Evolutionary conservation across 257 asterid species (phyloP), one percentile per base, ranked within the genome.

Genomic region (Penstemon eatonii): DNA sequence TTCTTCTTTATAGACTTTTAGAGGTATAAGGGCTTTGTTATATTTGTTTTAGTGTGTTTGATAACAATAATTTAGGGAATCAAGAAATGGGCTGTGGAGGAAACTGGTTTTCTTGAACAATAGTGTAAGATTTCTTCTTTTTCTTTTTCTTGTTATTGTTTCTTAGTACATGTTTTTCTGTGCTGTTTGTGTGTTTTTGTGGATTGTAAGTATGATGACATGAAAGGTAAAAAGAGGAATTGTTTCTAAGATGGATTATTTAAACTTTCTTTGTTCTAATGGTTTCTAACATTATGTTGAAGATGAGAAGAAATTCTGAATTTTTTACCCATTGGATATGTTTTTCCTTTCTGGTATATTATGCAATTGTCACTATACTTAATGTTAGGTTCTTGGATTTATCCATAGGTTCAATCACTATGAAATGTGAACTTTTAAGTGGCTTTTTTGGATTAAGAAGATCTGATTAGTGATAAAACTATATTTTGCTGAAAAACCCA

Each of bases 21-120:
- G 37, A 25, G 33, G 41, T 4, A 65, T 46, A 43, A 25, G 66
- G 61, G 41, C 37, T 19, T 7, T 52, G 64, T 11, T 56, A 56
- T 10, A 18, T 25, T 25, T 6, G 15, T 10, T 6, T 54, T 37
- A 8, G n/a, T 67, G 15, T 5, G 39, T 25, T 60, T 25, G 59
- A 56, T 33, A 41, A 40, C 38, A n/a, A 9, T 46, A 44, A 73
- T 61, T 49, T 59, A 65, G 72, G 8, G 18, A 67, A 60, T 37
- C 43, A 66, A 69, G 66, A 78, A 25, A 79, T 82, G 82, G 80
- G 76, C 63, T 68, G 54, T 67, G 80, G 79, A 71, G 71, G 37
- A 42, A 76, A 66, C 69, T 59, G 58, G 71, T 68, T 72, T 73
- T 76, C 84, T 73, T 79, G 82, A 82, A 75, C 42, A 15, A 43